phyloP scores from a whole-genome alignment of 2,329 filamentous ascomycete species.

The Xylariaceae sp. region DNA sequence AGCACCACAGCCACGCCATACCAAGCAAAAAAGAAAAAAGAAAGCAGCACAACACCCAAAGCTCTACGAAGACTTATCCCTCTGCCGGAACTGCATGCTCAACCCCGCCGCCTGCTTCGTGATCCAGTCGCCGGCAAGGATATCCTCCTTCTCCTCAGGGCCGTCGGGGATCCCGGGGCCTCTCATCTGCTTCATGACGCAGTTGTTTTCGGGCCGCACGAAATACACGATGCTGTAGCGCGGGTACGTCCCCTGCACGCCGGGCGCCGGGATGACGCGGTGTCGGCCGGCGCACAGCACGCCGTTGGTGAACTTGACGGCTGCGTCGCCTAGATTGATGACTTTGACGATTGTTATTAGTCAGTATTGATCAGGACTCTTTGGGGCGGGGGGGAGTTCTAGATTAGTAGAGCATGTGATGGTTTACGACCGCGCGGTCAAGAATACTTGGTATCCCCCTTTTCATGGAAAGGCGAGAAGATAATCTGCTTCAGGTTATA shows the following conservation, averaged over 20 bases:
- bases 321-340: conserved; percentile 39
- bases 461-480: no score
- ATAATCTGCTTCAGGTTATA: no score
- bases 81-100: conserved; percentile 19
- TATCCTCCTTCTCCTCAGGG: conserved; percentile 23
- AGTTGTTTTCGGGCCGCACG: conserved; percentile 34
- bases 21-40: no score
- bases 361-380: no score
- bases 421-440: no score
- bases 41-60: no score
- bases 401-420: no score
- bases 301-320: conserved; percentile 36
- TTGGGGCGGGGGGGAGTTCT: no score
- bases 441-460: no score
- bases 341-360: conserved; percentile 17
- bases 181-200: conserved; percentile 28
- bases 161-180: conserved; percentile 25
- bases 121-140: conserved; percentile 32
- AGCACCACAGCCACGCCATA: no score
- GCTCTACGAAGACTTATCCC: background rate
- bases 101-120: conserved; percentile 24
- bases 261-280: conserved; percentile 35
- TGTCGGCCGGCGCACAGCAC: conserved; percentile 35
- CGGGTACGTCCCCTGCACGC: conserved; percentile 30
- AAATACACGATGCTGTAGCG: conserved; percentile 38